Evolutionary conservation across 1,284 basidiomycete genomes (phyloP), one percentile per base, ranked within the genome.

Genomic region (Vanrija sp.): DNA sequence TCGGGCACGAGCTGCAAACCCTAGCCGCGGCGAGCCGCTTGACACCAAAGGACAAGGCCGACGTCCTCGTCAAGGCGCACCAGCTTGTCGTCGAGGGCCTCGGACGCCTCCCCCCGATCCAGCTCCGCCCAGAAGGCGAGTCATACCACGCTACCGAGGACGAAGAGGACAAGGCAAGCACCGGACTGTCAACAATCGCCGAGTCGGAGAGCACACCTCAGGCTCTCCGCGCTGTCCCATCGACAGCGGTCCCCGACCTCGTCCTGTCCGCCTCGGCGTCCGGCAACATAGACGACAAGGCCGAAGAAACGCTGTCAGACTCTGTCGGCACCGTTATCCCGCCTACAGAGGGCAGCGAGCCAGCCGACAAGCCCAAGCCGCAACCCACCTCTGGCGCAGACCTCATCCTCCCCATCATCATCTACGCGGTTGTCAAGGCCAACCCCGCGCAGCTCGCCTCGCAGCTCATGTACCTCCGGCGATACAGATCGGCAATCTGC

Each of bases 381-480:
- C 31, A 31, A 3, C 45, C 57, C 5, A 68, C 72, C 0, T 77
- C 74, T 0, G 75, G 75, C 18, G 75, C 75, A 9, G 75, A 77
- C 56, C 66, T 77, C 12, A 68, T 77, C 82, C 75, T 82, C 1
- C 93, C 93, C 0, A 77, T 96, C 49, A 85, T 96, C 69, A 97
- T 97, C 51, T 94, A 87, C 68, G 83, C 89, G 2, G 88, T 95
- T 36, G 90, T 95, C 62, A 89, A 89, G 70, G 80, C 88, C 12
- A 96, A 97, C 67, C 94, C 94, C 0, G 79, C 84, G 0, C 84
- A 83, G 55, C 80, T 94, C 1, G 87, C 89, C 4, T 94, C 89
- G 0, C 88, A 95, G 64, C 80, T 97, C 6, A 78, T 91, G 18
- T 97, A 84, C 69, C 86, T 86, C 0, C 89, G 95, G 62, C 83